A percentile compares a stretch with the other conserved stretches of the same genome.
Conservation (phyloP, 2,329 filamentous ascomycete species). For the Aureobasidium mangrovei region DNA sequence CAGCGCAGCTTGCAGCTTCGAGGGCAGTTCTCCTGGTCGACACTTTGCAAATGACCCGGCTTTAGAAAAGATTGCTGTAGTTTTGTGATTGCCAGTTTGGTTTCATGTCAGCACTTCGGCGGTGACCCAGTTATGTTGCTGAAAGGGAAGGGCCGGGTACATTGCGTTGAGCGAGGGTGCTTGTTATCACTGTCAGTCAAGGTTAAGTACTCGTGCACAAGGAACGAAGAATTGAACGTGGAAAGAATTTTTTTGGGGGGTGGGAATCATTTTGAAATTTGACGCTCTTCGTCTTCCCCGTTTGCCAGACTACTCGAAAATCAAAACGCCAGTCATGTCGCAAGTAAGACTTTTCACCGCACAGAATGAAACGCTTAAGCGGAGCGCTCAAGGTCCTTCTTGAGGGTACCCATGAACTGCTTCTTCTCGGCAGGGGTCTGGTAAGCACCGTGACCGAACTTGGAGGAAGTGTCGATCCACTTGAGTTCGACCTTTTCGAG, state of each 20-base stretch:
- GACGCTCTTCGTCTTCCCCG: slow-evolving; percentile 3
- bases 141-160: no score
- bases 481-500: slow-evolving; percentile 99
- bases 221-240: no score
- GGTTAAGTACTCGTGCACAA: no score
- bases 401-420: slow-evolving; percentile 95
- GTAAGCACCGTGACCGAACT: slow-evolving; percentile 99
- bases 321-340: slow-evolving; percentile 9
- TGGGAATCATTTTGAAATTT: slow-evolving; percentile 14
- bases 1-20: no score
- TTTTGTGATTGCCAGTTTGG: no score
- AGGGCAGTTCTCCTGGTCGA: no score
- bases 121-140: no score
- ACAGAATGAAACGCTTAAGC: slow-evolving; percentile 9
- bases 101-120: no score
- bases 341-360: slow-evolving; percentile 9
- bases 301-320: slow-evolving; percentile 5
- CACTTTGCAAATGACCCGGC: no score
- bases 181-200: no score
- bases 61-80: no score
- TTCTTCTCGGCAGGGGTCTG: slow-evolving; percentile 98
- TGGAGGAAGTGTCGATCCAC: slow-evolving; percentile 99
- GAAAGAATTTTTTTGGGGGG: not conserved
- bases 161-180: no score
- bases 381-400: slow-evolving; percentile 69